Evolutionary conservation across 2,329 filamentous ascomycete genomes (phyloP).

Genomic region (Aspergillus glaucus): DNA sequence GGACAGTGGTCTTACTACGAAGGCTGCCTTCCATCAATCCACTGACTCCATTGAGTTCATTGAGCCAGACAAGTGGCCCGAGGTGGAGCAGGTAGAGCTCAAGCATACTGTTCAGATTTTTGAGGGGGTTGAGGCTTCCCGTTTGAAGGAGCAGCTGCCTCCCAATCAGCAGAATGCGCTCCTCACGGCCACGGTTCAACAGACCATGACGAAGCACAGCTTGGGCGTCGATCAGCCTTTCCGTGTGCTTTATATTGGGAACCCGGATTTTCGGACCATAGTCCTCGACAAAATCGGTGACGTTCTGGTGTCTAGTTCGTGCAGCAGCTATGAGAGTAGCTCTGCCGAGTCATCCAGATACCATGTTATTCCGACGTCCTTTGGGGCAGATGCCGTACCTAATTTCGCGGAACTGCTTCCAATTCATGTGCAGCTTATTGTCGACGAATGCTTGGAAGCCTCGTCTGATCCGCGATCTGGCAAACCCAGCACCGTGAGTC

Average conservation of each 20-base stretch:
- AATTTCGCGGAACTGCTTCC: slow-evolving; percentile 45
- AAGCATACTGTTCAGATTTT: slow-evolving; percentile 38
- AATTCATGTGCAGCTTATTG: slow-evolving; percentile 42
- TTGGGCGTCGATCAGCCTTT: slow-evolving; percentile 39
- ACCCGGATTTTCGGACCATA: slow-evolving; percentile 32
- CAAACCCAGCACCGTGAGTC: slow-evolving; percentile 26
- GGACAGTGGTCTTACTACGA: slow-evolving; percentile 31
- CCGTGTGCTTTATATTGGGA: slow-evolving; percentile 39
- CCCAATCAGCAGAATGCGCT: slow-evolving; percentile 23
- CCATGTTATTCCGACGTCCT: slow-evolving; percentile 44
- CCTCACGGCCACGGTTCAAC: slow-evolving; percentile 37
- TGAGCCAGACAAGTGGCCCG: slow-evolving; percentile 37
- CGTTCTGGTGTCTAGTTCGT: slow-evolving; percentile 38
- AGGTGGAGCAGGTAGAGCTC: slow-evolving; percentile 33
- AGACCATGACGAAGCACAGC: slow-evolving; percentile 37
- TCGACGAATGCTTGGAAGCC: slow-evolving; percentile 41
- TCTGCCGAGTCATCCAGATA: slow-evolving; percentile 40
- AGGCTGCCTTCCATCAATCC: slow-evolving; percentile 25
- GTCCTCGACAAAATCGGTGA: slow-evolving; percentile 45
- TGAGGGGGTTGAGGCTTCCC: slow-evolving; percentile 21
- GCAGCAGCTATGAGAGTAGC: slow-evolving; percentile 25
- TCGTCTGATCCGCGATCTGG: slow-evolving; percentile 17
- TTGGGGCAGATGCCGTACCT: slow-evolving; percentile 38
- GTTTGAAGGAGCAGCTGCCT: slow-evolving; percentile 23
- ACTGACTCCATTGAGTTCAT: slow-evolving; percentile 37